Conservation (phyloP, 2,329 filamentous ascomycete species). For the Alternaria gansuensis region DNA sequence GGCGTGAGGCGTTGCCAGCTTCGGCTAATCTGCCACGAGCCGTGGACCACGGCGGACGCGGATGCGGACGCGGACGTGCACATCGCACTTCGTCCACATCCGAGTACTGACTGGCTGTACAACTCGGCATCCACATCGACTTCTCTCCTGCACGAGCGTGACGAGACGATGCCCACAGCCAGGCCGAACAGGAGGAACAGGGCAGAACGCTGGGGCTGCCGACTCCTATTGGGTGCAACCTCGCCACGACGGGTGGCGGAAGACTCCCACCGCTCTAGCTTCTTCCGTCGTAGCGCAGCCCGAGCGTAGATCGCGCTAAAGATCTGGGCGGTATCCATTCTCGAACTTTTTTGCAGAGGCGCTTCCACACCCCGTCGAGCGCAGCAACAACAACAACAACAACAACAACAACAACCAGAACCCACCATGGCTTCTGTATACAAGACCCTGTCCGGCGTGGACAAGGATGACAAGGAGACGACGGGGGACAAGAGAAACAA, state of each 20-base stretch:
- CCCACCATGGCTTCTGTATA: constrained; percentile 64
- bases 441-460: constrained; percentile 61
- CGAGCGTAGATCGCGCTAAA: constrained; percentile 32
- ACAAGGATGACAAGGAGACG: constrained; percentile 49
- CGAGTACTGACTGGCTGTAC: neutral
- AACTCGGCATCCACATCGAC: neutral
- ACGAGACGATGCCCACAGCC: constrained; percentile 15
- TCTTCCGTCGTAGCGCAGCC: constrained; percentile 19
- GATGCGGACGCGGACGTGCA: neutral
- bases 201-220: constrained; percentile 23
- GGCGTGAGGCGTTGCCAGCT: constrained; percentile 28
- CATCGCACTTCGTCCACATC: constrained; percentile 6
- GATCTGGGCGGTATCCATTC: constrained; percentile 39
- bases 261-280: constrained; percentile 1
- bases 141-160: constrained; percentile 2
- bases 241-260: constrained; percentile 33
- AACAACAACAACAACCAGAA: constrained; percentile 26
- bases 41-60: constrained; percentile 1
- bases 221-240: constrained; percentile 32
- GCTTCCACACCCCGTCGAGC: constrained; percentile 21
- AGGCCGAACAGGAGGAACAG: constrained; percentile 14
- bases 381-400: constrained; percentile 28
- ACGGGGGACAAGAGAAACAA: constrained; percentile 54
- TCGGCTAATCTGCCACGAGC: constrained; percentile 29
- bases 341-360: constrained; percentile 35